These are phyloP conservation scores for Salmacisia buchloeana DNA, from an alignment of 1,284 basidiomycete species.

Conservation along the genomic window DNA sequence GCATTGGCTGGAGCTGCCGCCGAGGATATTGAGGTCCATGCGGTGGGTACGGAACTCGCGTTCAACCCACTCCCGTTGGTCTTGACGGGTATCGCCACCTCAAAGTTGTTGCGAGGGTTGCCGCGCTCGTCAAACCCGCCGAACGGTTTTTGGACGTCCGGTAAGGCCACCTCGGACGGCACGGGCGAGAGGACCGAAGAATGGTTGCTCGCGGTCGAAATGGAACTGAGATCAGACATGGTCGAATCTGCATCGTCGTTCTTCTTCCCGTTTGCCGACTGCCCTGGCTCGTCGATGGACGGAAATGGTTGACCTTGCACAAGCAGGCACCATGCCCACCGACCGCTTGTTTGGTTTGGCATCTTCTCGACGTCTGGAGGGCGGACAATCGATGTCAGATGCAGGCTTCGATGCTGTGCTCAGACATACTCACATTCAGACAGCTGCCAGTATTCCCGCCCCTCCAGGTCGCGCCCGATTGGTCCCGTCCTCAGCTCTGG, in stretches of 20 bases:
- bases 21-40: not conserved
- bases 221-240: not conserved
- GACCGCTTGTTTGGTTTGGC: constrained; percentile 1
- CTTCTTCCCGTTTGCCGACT: not conserved
- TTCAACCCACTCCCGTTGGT: not conserved
- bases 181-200: not conserved
- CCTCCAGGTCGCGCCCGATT: constrained; percentile 18
- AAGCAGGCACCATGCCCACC: constrained; percentile 6
- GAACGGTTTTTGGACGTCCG: not conserved
- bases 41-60: too few species aligned
- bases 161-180: not conserved
- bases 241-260: not conserved
- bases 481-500: constrained; percentile 15
- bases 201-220: not conserved
- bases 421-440: constrained; percentile 4
- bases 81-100: not conserved
- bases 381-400: not conserved
- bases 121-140: not conserved
- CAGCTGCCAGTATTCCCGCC: constrained; percentile 23
- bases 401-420: not conserved
- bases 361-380: constrained; percentile 10
- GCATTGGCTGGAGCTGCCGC: not conserved
- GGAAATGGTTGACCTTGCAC: constrained; percentile 9
- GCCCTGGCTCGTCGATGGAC: not conserved
- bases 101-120: constrained; percentile 4